These are phyloP conservation scores for Cokeromyces recurvatus DNA, from an alignment of 371 early-diverging fungal genomes.

Conservation along the genomic window DNA sequence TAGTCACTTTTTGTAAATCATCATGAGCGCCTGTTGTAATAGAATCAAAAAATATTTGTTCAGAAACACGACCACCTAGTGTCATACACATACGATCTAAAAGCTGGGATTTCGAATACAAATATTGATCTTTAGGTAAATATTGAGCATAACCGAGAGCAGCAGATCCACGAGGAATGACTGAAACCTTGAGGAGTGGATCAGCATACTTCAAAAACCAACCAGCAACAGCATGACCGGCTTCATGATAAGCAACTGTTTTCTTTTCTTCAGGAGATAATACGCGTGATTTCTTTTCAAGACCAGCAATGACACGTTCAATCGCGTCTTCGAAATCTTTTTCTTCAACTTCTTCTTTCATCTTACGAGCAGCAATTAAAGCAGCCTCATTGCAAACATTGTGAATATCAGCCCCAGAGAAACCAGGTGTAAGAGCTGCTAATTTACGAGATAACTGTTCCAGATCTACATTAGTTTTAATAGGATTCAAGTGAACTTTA, in stretches of 20 bases:
- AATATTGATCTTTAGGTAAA: slow-evolving; percentile 95
- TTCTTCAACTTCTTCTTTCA: slow-evolving; percentile 72
- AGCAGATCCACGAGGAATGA: slow-evolving; percentile 95
- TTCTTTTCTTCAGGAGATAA: slow-evolving; percentile 97
- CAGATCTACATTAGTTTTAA: slow-evolving; percentile 84
- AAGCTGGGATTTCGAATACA: slow-evolving; percentile 89
- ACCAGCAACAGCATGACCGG: slow-evolving; percentile 98
- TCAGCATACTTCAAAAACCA: slow-evolving; percentile 97
- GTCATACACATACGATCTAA: slow-evolving; percentile 98
- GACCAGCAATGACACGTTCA: slow-evolving; percentile 97
- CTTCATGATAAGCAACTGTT: slow-evolving; percentile 98
- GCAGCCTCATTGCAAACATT: slow-evolving; percentile 99
- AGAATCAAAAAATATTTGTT: slow-evolving; percentile 89
- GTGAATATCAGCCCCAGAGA: slow-evolving; percentile 96
- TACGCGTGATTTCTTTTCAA: slow-evolving; percentile 95
- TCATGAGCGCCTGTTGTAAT: slow-evolving; percentile 91
- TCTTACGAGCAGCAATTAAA: slow-evolving; percentile 92
- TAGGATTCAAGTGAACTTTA: slow-evolving; percentile 92
- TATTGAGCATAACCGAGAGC: slow-evolving; percentile 99
- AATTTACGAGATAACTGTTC: slow-evolving; percentile 75
- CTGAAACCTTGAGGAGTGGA: slow-evolving; percentile 95
- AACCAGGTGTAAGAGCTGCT: slow-evolving; percentile 88
- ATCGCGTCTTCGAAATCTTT: slow-evolving; percentile 96
- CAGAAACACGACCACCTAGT: slow-evolving; percentile 93
- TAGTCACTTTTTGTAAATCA: slow-evolving; percentile 96